These are phyloP conservation scores for Ambrosiella beaveri DNA, from an alignment of 2,329 filamentous ascomycete species.

Conservation along the genomic window DNA sequence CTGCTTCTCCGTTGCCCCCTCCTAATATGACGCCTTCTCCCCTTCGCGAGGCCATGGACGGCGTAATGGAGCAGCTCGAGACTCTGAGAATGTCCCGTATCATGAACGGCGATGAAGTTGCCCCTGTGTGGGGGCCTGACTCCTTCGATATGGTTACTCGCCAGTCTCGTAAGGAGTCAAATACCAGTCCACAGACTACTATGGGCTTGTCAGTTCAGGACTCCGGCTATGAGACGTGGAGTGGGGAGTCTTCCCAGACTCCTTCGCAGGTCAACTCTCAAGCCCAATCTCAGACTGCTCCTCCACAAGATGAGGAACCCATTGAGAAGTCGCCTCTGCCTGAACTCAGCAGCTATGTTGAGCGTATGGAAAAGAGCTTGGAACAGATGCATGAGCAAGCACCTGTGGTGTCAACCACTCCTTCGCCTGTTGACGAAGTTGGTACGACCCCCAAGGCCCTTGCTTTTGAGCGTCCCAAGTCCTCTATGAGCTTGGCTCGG, in stretches of 20 bases:
- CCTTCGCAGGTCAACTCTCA: conserved; percentile 1
- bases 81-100: conserved; percentile 52
- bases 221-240: conserved; percentile 41
- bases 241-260: conserved; percentile 32
- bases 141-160: conserved; percentile 46
- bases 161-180: conserved; percentile 17
- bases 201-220: conserved; percentile 47
- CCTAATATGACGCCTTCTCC: conserved; percentile 79
- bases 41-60: conserved; percentile 87
- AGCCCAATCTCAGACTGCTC: conserved; percentile 2
- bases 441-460: conserved; percentile 33
- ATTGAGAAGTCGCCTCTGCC: conserved; percentile 33
- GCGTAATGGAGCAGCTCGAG: conserved; percentile 87
- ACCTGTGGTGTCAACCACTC: background rate
- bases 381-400: conserved; percentile 48
- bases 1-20: conserved; percentile 46
- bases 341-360: conserved; percentile 69
- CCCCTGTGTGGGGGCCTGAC: conserved; percentile 74
- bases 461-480: conserved; percentile 37
- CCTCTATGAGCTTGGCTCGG: conserved; percentile 32
- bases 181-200: conserved; percentile 50
- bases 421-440: conserved; percentile 20
- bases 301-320: conserved; percentile 2
- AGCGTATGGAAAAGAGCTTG: conserved; percentile 76
- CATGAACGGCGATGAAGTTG: conserved; percentile 20